These are phyloP conservation scores for Penicillium polonicum DNA, from an alignment of 2,329 filamentous ascomycete genomes.

Conservation along the genomic window DNA sequence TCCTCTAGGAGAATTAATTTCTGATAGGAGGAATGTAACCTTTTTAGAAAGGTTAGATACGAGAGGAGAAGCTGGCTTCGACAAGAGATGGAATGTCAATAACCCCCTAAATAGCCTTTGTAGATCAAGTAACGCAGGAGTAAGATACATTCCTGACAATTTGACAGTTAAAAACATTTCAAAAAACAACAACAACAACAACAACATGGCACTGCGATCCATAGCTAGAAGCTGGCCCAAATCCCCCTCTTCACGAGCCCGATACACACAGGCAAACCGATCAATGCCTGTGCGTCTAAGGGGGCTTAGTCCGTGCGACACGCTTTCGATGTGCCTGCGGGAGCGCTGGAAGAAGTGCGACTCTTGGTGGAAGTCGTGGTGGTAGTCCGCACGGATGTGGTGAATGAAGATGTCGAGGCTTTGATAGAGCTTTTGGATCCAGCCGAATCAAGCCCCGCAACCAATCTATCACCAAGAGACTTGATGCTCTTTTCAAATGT, in stretches of 20 bases:
- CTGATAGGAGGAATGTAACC: no score
- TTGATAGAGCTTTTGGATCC: not conserved
- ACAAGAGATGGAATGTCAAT: not conserved
- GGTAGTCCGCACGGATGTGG: not conserved
- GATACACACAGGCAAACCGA: not conserved
- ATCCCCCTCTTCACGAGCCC: not conserved
- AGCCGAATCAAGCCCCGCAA: slow-evolving; percentile 31
- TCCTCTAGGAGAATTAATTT: no score
- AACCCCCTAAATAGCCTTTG: not conserved
- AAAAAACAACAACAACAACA: no score
- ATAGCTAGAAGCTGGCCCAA: not conserved
- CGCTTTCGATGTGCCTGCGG: not conserved
- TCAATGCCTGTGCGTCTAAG: not conserved
- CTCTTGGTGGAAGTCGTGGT: not conserved
- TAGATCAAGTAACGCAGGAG: not conserved
- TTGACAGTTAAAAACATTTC: not conserved
- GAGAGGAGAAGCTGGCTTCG: no score
- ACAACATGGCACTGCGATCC: not conserved
- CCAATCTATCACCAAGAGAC: slow-evolving; percentile 52
- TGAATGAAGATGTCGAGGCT: not conserved
- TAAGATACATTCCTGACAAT: not conserved
- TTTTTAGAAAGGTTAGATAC: no score
- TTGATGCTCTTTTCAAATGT: slow-evolving; percentile 51
- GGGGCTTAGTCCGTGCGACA: not conserved
- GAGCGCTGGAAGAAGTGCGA: not conserved